These are phyloP conservation scores for Ceratocystis ficicola DNA, from an alignment of 2,329 filamentous ascomycete species.

Conservation along the genomic window DNA sequence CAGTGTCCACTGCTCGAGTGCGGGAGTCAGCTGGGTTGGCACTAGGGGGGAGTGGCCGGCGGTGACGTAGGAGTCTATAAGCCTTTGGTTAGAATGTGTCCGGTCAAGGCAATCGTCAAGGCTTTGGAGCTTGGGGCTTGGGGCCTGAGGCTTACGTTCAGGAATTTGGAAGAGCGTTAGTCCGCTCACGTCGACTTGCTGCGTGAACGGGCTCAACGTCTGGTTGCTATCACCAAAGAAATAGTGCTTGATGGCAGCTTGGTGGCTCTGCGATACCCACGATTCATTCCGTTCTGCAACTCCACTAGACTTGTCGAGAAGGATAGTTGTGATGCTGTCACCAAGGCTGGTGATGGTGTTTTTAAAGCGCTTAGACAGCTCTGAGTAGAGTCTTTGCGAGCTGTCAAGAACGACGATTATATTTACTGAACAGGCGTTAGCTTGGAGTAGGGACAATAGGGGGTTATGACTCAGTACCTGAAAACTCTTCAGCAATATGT, in stretches of 20 bases:
- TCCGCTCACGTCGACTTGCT: conserved; percentile 65
- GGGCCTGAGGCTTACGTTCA: conserved; percentile 36
- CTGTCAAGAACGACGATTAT: conserved; percentile 73
- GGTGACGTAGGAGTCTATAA: conserved; percentile 27
- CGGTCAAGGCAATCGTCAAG: too few relatives aligned
- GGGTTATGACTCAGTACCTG: conserved; percentile 29
- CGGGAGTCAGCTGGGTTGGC: conserved; percentile 50
- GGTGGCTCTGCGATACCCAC: conserved; percentile 61
- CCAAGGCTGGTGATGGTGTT: conserved; percentile 43
- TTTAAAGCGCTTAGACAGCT: conserved; percentile 59
- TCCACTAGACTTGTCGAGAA: conserved; percentile 73
- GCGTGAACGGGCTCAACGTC: conserved; percentile 75
- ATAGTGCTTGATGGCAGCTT: conserved; percentile 75
- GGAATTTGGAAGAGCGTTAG: conserved; percentile 61
- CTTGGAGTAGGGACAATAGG: neutral
- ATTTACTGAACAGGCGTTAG: conserved; percentile 44
- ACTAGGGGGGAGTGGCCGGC: conserved; percentile 39
- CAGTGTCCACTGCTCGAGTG: conserved; percentile 69
- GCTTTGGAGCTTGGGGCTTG: neutral
- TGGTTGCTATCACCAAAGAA: conserved; percentile 77
- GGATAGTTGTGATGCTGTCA: conserved; percentile 62
- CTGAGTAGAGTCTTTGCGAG: conserved; percentile 54
- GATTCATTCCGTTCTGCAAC: conserved; percentile 62
- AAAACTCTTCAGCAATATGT: conserved; percentile 55
- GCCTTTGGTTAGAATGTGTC: conserved; percentile 21